Evolutionary conservation across 2,329 filamentous ascomycete genomes (phyloP).

Genomic region (Lasiodiplodia sp.): DNA sequence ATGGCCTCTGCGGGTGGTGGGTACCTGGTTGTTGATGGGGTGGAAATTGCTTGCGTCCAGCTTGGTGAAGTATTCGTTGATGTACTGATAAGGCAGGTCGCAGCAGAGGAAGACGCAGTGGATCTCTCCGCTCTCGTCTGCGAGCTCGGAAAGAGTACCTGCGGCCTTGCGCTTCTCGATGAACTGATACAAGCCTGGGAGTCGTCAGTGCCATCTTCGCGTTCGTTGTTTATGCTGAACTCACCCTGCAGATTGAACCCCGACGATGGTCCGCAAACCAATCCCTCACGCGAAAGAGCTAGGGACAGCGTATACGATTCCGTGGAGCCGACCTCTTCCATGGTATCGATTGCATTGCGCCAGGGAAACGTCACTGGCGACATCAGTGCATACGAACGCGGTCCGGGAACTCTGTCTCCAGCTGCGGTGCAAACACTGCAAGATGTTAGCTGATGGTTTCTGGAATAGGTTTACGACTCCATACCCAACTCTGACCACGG

Average conservation of each 20-base stretch:
- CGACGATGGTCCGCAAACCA: constrained; percentile 68
- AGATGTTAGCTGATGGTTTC: neutral
- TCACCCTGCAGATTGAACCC: constrained; percentile 60
- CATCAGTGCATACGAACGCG: constrained; percentile 60
- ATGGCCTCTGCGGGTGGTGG: neutral
- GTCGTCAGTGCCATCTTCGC: neutral
- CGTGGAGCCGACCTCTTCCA: constrained; percentile 64
- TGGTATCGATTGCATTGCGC: constrained; percentile 61
- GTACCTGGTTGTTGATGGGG: constrained; percentile 56
- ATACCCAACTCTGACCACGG: constrained; percentile 34
- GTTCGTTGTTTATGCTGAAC: constrained; percentile 30
- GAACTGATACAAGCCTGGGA: constrained; percentile 55
- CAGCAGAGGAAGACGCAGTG: constrained; percentile 68
- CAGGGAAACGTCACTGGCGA: constrained; percentile 65
- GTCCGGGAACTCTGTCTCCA: constrained; percentile 66
- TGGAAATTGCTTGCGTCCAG: constrained; percentile 58
- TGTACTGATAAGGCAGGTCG: constrained; percentile 69
- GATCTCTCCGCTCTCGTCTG: constrained; percentile 54
- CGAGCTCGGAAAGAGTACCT: constrained; percentile 54
- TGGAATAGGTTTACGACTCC: neutral
- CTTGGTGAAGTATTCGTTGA: constrained; percentile 66
- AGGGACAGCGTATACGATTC: constrained; percentile 63
- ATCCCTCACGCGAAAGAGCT: constrained; percentile 62
- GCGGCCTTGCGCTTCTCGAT: constrained; percentile 57
- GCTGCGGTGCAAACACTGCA: constrained; percentile 62